Percentiles rank a stretch among this genome's conserved stretches.
Evolutionary conservation across 139 green algal genomes (phyloP).

Genomic region (Coelastrella sp.): DNA sequence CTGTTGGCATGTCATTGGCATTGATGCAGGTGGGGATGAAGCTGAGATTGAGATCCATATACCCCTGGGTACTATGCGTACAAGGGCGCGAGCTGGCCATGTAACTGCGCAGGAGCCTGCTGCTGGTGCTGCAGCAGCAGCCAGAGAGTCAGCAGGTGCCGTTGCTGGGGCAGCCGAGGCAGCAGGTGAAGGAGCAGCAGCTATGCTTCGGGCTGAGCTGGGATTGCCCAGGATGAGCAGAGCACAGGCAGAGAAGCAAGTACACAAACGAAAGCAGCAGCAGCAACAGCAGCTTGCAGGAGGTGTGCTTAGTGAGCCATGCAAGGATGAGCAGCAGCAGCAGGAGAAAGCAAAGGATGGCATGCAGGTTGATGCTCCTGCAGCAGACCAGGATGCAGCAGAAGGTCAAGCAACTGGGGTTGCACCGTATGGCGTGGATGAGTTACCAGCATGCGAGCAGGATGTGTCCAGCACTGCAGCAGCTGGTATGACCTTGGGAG

Average conservation of each 20-base stretch:
- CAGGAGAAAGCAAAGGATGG: background rate
- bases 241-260: background rate
- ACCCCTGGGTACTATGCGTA: background rate
- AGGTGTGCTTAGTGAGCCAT: too few species aligned
- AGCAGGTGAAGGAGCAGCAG: too few species aligned
- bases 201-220: slow-evolving; percentile 13
- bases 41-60: background rate
- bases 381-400: too few species aligned
- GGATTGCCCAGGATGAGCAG: background rate
- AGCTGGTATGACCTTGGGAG: background rate
- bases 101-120: background rate
- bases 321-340: background rate
- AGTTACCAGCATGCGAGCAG: too few species aligned
- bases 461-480: background rate
- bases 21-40: background rate
- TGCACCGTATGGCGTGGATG: too few species aligned
- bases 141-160: background rate
- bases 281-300: too few species aligned
- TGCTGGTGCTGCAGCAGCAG: background rate
- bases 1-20: too few species aligned
- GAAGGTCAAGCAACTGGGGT: too few species aligned
- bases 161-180: background rate
- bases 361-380: background rate
- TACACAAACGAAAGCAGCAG: too few species aligned
- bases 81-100: background rate